Evolutionary conservation across 345 rosid genomes (phyloP), one percentile per base, ranked within the genome.

Genomic region (Noccaea bulbosa): DNA sequence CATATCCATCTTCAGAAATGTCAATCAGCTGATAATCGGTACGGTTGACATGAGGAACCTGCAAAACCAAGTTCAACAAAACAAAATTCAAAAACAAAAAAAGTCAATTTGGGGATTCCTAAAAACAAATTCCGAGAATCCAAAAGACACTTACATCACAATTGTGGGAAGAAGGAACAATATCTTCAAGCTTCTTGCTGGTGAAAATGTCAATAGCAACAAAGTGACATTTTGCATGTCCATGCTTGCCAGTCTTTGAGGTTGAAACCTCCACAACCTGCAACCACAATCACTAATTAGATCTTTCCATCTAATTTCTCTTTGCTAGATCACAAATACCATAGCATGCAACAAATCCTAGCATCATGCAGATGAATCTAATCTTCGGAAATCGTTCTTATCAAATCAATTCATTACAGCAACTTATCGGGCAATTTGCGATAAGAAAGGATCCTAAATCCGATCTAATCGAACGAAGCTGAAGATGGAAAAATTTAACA

Each of bases 211-310:
- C 96, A 72, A 90, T 86, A 49, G 75, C 91, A 12, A 90, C 96
- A 78, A 90, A 87, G 76, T 87, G 93, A 75, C 91, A 90, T 76
- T 90, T 90, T 11, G 93, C 91, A 77, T 90, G 93, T 43, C 87
- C 96, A 58, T 90, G 93, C 83, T 87, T 87, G 17, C 91, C 91
- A 0, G 91, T 87, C 79, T 90, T 84, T 39, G 91, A 87, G 27
- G 96, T 87, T 14, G 93, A 89, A 73, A 89, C 96, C 78, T 89
- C 93, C 39, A 84, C 93, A 78, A 87, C 91, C 91, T 87, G 83
- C 6, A 24, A 64, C 34, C 34, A 40, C 16, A 55, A 44, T 27
- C 47, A 35, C 24, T 11, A 5, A 5, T 48, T 35, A 12, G 1
- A 54, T 46, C 53, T 6, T 40, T 6, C 3, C 6, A 30, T 56